Conservation (phyloP, 352 stramenopile genomes). For the Globisporangium spinosum region DNA sequence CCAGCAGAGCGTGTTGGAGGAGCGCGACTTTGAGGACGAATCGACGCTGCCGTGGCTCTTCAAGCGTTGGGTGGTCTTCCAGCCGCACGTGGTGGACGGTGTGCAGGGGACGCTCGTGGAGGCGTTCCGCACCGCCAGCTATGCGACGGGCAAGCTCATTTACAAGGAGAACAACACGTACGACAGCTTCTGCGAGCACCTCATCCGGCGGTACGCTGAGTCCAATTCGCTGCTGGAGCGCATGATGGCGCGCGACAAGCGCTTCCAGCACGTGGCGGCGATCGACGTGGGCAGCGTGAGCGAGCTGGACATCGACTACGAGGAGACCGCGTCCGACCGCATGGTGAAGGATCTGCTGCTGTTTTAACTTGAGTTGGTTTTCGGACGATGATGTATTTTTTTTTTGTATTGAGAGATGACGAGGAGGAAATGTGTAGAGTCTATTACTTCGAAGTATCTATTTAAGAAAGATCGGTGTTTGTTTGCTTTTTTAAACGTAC, state of each 20-base stretch:
- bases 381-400: not conserved
- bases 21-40: constrained; percentile 81
- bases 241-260: constrained; percentile 78
- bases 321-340: constrained; percentile 70
- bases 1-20: constrained; percentile 80
- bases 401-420: not conserved
- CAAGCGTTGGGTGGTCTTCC: constrained; percentile 88
- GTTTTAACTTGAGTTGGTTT: constrained; percentile 32
- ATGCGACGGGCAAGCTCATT: constrained; percentile 76
- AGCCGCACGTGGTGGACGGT: constrained; percentile 59
- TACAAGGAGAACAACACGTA: constrained; percentile 90
- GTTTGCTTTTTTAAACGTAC: constrained; percentile 48
- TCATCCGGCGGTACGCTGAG: constrained; percentile 84
- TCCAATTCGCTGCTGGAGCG: constrained; percentile 77
- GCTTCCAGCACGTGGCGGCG: constrained; percentile 50
- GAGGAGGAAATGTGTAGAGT: not conserved
- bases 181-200: constrained; percentile 86
- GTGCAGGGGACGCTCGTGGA: constrained; percentile 78
- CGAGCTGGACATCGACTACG: constrained; percentile 34
- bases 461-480: constrained; percentile 20
- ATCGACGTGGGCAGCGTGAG: constrained; percentile 33
- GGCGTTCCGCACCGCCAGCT: constrained; percentile 80
- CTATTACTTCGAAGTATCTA: constrained; percentile 17
- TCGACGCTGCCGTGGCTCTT: constrained; percentile 82
- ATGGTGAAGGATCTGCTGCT: constrained; percentile 86